A percentile compares a stretch with the other conserved stretches of the same genome.
Evolutionary conservation across 1,284 basidiomycete genomes (phyloP).

Genomic region (Sanguinoderma infundibulare): DNA sequence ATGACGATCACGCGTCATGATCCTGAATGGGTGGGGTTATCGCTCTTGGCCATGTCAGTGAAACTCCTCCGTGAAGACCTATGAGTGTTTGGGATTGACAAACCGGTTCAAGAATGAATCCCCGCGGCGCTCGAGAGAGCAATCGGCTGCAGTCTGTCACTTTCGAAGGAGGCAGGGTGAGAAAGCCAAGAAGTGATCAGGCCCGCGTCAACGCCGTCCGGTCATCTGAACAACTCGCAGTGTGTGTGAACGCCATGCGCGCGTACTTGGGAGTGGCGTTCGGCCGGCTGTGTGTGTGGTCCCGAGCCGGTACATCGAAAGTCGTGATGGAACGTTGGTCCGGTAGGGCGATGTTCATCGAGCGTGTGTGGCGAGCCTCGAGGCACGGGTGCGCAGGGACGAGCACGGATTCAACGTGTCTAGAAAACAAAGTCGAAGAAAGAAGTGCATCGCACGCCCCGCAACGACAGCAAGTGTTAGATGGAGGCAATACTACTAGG

Average conservation of each 20-base stretch:
- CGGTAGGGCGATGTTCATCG: not conserved
- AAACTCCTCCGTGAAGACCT: too few species aligned
- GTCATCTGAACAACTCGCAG: not conserved
- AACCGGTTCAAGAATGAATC: not conserved
- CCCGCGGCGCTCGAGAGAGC: too few species aligned
- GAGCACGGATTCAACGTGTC: not conserved
- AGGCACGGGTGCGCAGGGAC: not conserved
- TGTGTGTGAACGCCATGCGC: too few species aligned
- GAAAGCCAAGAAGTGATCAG: not conserved
- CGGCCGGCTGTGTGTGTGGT: not conserved
- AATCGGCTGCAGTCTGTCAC: too few species aligned
- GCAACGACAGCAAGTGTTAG: not conserved
- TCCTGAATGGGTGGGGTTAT: too few species aligned
- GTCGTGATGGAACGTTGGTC: not conserved
- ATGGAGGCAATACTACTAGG: not conserved
- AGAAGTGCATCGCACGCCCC: conserved; percentile 4
- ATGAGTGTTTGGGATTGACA: too few species aligned
- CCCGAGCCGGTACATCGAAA: not conserved
- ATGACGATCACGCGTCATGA: too few species aligned
- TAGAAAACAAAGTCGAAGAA: not conserved
- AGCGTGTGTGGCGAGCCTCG: not conserved
- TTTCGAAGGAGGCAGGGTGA: not conserved
- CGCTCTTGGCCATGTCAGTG: too few species aligned
- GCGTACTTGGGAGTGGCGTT: too few species aligned
- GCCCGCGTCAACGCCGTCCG: not conserved